Conservation (phyloP, 352 stramenopile genomes). For the Pythium monospermum region DNA sequence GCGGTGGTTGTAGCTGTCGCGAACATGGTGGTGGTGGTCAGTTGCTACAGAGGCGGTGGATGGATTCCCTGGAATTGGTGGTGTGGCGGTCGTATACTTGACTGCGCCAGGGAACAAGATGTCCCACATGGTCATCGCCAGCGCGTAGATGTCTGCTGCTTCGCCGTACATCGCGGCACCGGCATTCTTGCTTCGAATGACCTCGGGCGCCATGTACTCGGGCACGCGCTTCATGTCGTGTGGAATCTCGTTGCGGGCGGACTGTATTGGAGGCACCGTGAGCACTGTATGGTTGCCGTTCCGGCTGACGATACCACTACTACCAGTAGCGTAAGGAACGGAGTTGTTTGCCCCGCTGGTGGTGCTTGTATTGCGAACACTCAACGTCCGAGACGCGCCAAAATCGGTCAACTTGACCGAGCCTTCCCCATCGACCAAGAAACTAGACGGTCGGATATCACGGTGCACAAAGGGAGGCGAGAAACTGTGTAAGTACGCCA, state of each 20-base stretch:
- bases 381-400: conserved; percentile 47
- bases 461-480: conserved; percentile 62
- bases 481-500: conserved; percentile 74
- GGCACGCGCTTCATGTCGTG: conserved; percentile 15
- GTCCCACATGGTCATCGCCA: conserved; percentile 52
- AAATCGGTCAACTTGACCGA: conserved; percentile 82
- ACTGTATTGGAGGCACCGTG: conserved; percentile 48
- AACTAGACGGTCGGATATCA: conserved; percentile 78
- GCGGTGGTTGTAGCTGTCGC: conserved; percentile 7
- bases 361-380: conserved; percentile 5
- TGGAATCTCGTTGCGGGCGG: conserved; percentile 24
- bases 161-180: conserved; percentile 29
- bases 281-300: conserved; percentile 19
- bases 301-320: neutral
- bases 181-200: conserved; percentile 30
- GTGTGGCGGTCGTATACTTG: conserved; percentile 7
- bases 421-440: conserved; percentile 50
- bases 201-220: conserved; percentile 49
- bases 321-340: neutral
- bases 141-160: conserved; percentile 39
- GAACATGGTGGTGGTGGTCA: no score
- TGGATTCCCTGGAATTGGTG: no score
- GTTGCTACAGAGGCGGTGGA: no score
- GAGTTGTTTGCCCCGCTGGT: conserved; percentile 9
- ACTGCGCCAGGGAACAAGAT: conserved; percentile 29